Base-by-base conservation (phyloP, 1,284 basidiomycete genomes). In the Somion occarium region DNA sequence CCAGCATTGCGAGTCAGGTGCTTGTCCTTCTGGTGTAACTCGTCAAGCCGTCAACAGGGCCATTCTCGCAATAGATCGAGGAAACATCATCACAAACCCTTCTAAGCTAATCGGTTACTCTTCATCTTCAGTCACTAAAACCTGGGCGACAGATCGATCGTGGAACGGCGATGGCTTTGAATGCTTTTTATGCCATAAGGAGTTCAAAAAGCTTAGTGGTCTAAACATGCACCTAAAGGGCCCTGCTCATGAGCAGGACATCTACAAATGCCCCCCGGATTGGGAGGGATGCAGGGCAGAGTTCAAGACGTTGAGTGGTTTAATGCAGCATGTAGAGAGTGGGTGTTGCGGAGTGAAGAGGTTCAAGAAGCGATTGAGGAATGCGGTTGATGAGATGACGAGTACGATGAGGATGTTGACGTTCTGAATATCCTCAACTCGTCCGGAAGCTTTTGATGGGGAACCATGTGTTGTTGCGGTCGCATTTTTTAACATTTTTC, bases 1-100 rank as follows among this genome's bases (percentile, higher is more conserved):
- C 26, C 57, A 58, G 20, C 70, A 71, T 53, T 60, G 64, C 39
- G 69, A 70, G 52, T 57, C 61, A 19, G 69, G 67, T 18, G 49
- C 50, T 5, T 71, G 69, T 48, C 54, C 58, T 5, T 64, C 63
- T 0, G 59, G 66, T 49, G 54, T 69, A 38, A 68, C 60, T 2
- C 65, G 68, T 51, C 46, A 51, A 4, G 43, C 50, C 27, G 51
- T 72, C 37, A 61, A 71, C 59, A 53, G 55, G 15, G 47, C 53
- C 52, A 59, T 64, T 27, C 56, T 55, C 22, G 48, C 54, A 7
- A 34, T 58, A 48, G 69, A 70, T 55, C 56, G 52, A 20, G 46
- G 56, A 34, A 58, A 63, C 48, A 25, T 67, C 53, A 59, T 72
- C 61, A 68, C 64, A 2, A 67, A 68, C 51, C 60, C 66, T 7